Evolutionary conservation across 148 eudicot genomes (phyloP).

Genomic region (Salicornia ramosissima): DNA sequence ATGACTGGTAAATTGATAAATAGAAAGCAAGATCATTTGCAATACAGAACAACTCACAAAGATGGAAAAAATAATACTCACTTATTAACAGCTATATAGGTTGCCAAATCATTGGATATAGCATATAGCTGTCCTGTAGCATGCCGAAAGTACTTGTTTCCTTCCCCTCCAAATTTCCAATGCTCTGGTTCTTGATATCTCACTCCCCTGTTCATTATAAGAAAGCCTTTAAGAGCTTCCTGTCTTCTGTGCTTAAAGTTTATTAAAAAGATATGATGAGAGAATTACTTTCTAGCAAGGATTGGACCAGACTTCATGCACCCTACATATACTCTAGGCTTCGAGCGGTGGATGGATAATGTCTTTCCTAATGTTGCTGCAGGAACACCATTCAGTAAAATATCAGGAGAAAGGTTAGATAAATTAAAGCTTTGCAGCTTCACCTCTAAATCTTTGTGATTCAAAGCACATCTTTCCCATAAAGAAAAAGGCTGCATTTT

Average conservation of each 20-base stretch:
- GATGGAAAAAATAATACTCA: conserved; percentile 23
- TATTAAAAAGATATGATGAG: not conserved
- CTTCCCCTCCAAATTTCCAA: conserved; percentile 75
- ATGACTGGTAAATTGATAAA: not conserved
- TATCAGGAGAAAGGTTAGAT: not conserved
- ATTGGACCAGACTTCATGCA: conserved; percentile 91
- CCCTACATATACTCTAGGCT: conserved; percentile 65
- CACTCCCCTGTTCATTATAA: conserved; percentile 46
- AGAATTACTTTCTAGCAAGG: conserved; percentile 65
- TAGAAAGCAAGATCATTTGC: not conserved
- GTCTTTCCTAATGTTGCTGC: conserved; percentile 70
- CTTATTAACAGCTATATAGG: conserved; percentile 54
- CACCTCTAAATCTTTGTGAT: not conserved
- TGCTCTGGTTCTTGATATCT: conserved; percentile 70
- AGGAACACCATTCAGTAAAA: not conserved
- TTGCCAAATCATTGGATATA: conserved; percentile 62
- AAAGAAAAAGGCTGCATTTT: not conserved
- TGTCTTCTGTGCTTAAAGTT: not conserved
- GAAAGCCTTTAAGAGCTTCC: conserved; percentile 8
- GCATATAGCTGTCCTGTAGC: conserved; percentile 72
- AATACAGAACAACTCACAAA: not conserved
- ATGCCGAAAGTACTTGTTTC: conserved; percentile 66
- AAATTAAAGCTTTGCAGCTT: not conserved
- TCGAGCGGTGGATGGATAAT: conserved; percentile 51
- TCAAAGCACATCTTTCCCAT: not conserved